phyloP scores from a whole-genome alignment of 2,329 filamentous ascomycete genomes.

The Arachnomyces sp. region DNA sequence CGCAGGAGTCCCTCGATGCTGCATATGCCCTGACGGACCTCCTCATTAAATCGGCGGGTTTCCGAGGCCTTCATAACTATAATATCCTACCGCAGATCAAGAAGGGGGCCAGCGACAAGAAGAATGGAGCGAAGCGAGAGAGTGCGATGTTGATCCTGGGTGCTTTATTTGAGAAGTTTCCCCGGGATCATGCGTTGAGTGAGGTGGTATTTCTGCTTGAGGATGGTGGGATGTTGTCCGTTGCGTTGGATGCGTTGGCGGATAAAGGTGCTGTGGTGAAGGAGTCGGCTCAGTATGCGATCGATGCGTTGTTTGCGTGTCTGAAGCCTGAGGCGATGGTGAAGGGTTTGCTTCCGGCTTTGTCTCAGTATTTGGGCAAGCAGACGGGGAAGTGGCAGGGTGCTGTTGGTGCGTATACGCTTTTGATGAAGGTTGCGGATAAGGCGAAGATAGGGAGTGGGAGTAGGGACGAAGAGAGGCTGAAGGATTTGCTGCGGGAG shows the following conservation, averaged over 20 bases:
- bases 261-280: slow-evolving; percentile 86
- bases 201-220: slow-evolving; percentile 79
- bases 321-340: slow-evolving; percentile 77
- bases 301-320: slow-evolving; percentile 77
- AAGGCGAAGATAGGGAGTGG: slow-evolving; percentile 83
- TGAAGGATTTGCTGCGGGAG: slow-evolving; percentile 84
- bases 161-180: slow-evolving; percentile 85
- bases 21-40: slow-evolving; percentile 59
- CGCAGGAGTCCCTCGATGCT: slow-evolving; percentile 60
- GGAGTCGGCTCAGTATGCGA: slow-evolving; percentile 86
- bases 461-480: slow-evolving; percentile 72
- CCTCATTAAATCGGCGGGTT: slow-evolving; percentile 58
- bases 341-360: slow-evolving; percentile 68
- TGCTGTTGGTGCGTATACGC: slow-evolving; percentile 73
- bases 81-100: slow-evolving; percentile 56
- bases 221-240: slow-evolving; percentile 63
- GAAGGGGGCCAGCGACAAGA: slow-evolving; percentile 87
- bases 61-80: slow-evolving; percentile 55
- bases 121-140: slow-evolving; percentile 76
- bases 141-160: slow-evolving; percentile 92
- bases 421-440: slow-evolving; percentile 89
- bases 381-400: slow-evolving; percentile 96
- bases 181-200: slow-evolving; percentile 65
- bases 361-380: slow-evolving; percentile 70
- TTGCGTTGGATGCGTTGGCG: slow-evolving; percentile 74